Percentiles rank a stretch among this genome's conserved stretches.
These are phyloP conservation scores for Nitzschia inconspicua DNA, from an alignment of 108 stramenopile species.

Conservation along the genomic window DNA sequence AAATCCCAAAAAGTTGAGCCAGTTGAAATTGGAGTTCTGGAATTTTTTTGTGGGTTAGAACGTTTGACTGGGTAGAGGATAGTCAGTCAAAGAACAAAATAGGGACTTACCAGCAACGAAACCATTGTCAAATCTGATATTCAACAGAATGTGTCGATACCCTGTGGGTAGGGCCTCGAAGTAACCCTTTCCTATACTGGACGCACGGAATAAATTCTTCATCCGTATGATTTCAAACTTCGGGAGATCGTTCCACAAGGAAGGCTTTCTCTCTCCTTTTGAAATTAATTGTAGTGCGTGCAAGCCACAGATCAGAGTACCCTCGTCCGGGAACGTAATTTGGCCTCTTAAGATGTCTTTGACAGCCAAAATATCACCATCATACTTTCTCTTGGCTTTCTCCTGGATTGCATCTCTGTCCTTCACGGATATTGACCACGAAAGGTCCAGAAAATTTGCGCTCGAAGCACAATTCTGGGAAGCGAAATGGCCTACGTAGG, in stretches of 20 bases:
- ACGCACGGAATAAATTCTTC: slow-evolving; percentile 44
- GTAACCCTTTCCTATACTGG: slow-evolving; percentile 5
- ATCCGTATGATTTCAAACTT: slow-evolving; percentile 36
- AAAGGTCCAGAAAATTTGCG: slow-evolving; percentile 16
- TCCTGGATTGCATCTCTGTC: slow-evolving; percentile 2
- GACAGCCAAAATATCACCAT: slow-evolving; percentile 37
- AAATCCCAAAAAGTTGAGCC: slow-evolving; percentile 23
- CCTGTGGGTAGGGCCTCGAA: slow-evolving; percentile 39
- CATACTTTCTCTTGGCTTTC: slow-evolving; percentile 46
- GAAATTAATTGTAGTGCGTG: not conserved
- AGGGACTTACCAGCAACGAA: slow-evolving; percentile 47
- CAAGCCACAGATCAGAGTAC: slow-evolving; percentile 36
- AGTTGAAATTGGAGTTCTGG: slow-evolving; percentile 50
- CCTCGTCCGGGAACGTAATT: slow-evolving; percentile 43
- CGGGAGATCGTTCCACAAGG: not conserved
- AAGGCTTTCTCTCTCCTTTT: not conserved
- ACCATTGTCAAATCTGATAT: slow-evolving; percentile 24
- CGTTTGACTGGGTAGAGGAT: too few relatives aligned
- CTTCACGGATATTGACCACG: too few relatives aligned
- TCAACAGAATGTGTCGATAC: slow-evolving; percentile 47
- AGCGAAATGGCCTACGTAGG: slow-evolving; percentile 16
- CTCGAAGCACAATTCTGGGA: slow-evolving; percentile 17
- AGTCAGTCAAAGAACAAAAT: not conserved
- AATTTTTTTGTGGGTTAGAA: slow-evolving; percentile 1
- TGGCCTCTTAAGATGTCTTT: slow-evolving; percentile 41